Evolutionary conservation across 768 basidiomycete species (phyloP), one percentile per base, ranked within the genome.

Genomic region (Roridomyces roridus): DNA sequence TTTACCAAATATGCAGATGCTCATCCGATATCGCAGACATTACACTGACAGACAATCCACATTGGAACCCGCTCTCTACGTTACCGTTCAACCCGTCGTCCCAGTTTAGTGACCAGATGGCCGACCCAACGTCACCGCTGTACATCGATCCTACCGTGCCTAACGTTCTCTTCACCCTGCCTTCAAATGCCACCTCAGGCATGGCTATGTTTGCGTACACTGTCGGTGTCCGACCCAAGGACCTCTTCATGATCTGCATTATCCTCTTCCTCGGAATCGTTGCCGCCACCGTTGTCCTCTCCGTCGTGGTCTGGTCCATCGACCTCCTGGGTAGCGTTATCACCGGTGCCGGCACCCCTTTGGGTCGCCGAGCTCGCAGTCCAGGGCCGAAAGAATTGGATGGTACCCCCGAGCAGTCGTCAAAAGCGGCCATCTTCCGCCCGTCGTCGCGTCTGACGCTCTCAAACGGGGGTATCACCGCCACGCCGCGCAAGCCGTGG

Each of bases 201-300:
- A 86, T 99, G 41, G 77, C 85, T 15, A 88, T 91, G 2, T 96
- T 96, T 68, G 92, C 95, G 1, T 88, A 87, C 67, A 82, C 91
- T 12, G 75, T 96, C 37, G 97, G 96, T 26, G 68, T 98, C 5
- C 85, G 86, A 12, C 90, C 91, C 1, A 80, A 86, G 66, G 91
- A 97, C 67, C 79, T 95, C 43, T 93, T 97, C 66, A 83, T 83
- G 20, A 86, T 89, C 47, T 94, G 91, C 70, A 74, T 95, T n/a
- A 76, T 85, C 35, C 74, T 98, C 49, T 96, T 97, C 76, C 82
- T 97, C 46, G 80, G 83, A 18, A 87, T 97, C 62, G 72, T 91
- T 26, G 91, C 84, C 1, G 88, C 77, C 10, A 85, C 87, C n/a
- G 82, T 92, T 60, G 74, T 81, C 17, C 66, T 94, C 48, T 92